phyloP scores from a whole-genome alignment of 139 green algal genomes.

The Auxenochlorella pyrenoidosa region DNA sequence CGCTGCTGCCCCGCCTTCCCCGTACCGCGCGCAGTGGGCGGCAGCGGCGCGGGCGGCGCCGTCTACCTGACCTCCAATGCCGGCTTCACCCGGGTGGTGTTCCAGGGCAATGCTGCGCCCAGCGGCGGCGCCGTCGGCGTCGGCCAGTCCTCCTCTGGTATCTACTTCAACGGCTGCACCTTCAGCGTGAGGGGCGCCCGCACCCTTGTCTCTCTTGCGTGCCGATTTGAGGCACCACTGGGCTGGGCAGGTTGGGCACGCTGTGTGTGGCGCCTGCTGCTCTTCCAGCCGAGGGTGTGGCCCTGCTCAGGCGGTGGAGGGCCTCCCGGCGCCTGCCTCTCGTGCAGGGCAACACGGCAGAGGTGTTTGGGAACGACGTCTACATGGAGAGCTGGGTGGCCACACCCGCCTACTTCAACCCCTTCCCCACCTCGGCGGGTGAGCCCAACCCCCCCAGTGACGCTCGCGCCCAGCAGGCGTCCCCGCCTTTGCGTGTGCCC shows the following conservation, averaged over 20 bases:
- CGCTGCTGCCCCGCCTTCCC: neutral
- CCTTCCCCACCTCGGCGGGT: slow-evolving; percentile 39
- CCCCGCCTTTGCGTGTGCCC: too few species aligned
- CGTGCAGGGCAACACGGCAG: slow-evolving; percentile 33
- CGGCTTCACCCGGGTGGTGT: slow-evolving; percentile 31
- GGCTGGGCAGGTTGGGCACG: too few species aligned
- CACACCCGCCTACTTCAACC: slow-evolving; percentile 45
- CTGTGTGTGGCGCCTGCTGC: too few species aligned
- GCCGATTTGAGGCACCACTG: too few species aligned
- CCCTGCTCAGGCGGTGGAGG: too few species aligned
- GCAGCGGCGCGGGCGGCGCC: slow-evolving; percentile 41
- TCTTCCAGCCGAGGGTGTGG: too few species aligned
- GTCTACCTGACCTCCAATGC: slow-evolving; percentile 40
- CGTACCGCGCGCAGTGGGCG: neutral
- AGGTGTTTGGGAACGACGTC: slow-evolving; percentile 50
- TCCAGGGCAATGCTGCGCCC: slow-evolving; percentile 30
- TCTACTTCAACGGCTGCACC: slow-evolving; percentile 49
- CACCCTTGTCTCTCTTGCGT: too few species aligned
- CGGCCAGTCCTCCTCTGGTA: slow-evolving; percentile 35
- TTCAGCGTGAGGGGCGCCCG: slow-evolving; percentile 21
- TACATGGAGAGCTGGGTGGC: slow-evolving; percentile 57
- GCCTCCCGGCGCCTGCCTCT: too few species aligned
- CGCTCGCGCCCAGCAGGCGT: too few species aligned
- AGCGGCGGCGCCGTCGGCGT: slow-evolving; percentile 46
- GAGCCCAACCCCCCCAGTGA: too few species aligned